A percentile compares a stretch with the other conserved stretches of the same genome.
Conservation (phyloP, 148 eudicot genomes). For the Rhododendron henanense region DNA sequence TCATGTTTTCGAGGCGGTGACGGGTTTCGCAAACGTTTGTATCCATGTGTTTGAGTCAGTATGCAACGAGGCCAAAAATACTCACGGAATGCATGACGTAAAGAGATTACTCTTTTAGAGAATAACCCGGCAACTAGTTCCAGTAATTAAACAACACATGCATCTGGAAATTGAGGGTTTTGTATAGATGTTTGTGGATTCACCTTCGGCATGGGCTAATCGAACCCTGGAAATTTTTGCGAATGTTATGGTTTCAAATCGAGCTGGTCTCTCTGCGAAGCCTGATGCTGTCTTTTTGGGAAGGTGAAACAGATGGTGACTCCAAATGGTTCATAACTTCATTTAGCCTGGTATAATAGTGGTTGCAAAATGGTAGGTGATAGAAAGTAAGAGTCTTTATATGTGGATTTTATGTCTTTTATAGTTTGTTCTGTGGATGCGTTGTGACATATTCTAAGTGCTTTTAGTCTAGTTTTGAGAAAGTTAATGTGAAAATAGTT, state of each 20-base stretch:
- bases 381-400: not conserved
- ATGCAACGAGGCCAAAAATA: conserved; percentile 53
- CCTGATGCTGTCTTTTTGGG: not conserved
- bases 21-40: conserved; percentile 79
- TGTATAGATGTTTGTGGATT: not conserved
- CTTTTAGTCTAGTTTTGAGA: not conserved
- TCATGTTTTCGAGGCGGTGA: conserved; percentile 82
- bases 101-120: conserved; percentile 53
- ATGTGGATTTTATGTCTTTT: not conserved
- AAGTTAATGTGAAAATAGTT: not conserved
- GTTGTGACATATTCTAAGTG: not conserved
- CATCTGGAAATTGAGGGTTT: not conserved
- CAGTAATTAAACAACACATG: not conserved
- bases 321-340: not conserved
- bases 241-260: not conserved
- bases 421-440: not conserved
- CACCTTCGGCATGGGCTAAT: not conserved
- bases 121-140: not conserved
- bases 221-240: not conserved
- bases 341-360: not conserved
- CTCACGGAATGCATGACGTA: conserved; percentile 51
- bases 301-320: not conserved
- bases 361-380: not conserved
- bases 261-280: not conserved
- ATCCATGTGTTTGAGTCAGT: conserved; percentile 63